Base-by-base conservation (phyloP, 768 basidiomycete species). In the Suillus alpinus region DNA sequence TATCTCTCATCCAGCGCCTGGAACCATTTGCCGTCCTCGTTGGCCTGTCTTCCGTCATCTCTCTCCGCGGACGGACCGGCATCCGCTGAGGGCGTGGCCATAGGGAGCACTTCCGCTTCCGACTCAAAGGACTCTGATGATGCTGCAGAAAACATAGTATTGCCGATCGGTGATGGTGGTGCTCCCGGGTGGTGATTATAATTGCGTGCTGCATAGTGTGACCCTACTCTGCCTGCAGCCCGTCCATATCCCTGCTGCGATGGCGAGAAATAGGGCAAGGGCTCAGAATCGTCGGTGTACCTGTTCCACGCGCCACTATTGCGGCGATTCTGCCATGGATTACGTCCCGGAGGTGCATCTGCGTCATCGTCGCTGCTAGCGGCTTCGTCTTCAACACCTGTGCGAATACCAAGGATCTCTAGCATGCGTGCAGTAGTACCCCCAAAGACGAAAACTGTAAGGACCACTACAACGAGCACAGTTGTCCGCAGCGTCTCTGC, bases 401-500 rank as follows among this genome's bases (percentile, higher is more conserved):
- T 95, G 12, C 93, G 79, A 63, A 99, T 97, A 0, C 97, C 96
- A n/a, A 98, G 81, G 9, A 98, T 87, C 69, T 98, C 96, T 32
- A 99, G 80, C 97, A 99, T 98, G 53, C 94, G 82, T 13, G 92
- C 87, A 0, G 96, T 96, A n/a, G 97, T 98, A 2, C 97, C 96
- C 0, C 97, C 97, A 66, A 99, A 98, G 39, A 97, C 77, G 58
- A 98, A 76, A 37, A 98, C 95, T 1, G 96, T 97, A 57, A 98
- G 79, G 46, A 99, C 94, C 29, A 98, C 96, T 10, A 97, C 94
- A 20, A 97, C 89, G 31, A 99, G 86, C 23, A 98, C 95, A 0
- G 97, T 98, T 50, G 88, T 97, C 37, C 95, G 81, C 56, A 99
- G 81, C 43, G 92, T 93, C 67, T 93, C 87, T 0, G 94, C 94